phyloP scores from a whole-genome alignment of 345 rosid species.

The Sonneratia alba region DNA sequence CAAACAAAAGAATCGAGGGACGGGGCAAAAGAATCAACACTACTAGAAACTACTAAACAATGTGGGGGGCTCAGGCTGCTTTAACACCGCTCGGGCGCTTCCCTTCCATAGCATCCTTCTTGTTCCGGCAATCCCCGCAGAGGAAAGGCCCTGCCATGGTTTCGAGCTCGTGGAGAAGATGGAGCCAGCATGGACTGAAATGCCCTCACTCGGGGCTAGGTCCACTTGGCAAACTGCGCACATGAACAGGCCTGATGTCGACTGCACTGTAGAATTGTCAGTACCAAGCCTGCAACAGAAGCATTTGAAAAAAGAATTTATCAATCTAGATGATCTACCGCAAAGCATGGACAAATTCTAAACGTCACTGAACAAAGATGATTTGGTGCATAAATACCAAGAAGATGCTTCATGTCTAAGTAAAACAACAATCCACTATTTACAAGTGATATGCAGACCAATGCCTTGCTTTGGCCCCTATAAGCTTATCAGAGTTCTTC shows the following conservation, averaged over 20 bases:
- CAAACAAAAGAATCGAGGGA: not conserved
- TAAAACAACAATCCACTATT: too few species aligned
- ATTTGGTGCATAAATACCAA: too few species aligned
- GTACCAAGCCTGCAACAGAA: slow-evolving; percentile 50
- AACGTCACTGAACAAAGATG: too few species aligned
- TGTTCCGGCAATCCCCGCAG: slow-evolving; percentile 59
- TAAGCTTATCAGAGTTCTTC: not conserved
- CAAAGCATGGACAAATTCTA: too few species aligned
- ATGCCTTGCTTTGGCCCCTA: not conserved
- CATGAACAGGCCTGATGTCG: slow-evolving; percentile 56
- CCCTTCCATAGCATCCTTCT: slow-evolving; percentile 96
- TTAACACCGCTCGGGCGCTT: slow-evolving; percentile 68
- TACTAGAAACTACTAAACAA: not conserved
- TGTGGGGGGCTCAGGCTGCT: slow-evolving; percentile 28
- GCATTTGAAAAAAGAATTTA: not conserved
- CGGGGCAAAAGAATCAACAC: not conserved
- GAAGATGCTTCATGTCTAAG: too few species aligned
- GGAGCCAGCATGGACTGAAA: slow-evolving; percentile 73
- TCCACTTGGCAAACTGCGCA: slow-evolving; percentile 82
- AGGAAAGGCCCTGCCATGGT: slow-evolving; percentile 98
- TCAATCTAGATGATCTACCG: too few species aligned
- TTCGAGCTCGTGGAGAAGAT: slow-evolving; percentile 59
- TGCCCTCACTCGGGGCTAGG: slow-evolving; percentile 68
- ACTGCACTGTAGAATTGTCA: slow-evolving; percentile 25
- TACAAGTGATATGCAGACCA: not conserved